phyloP scores from a whole-genome alignment of 495 filamentous ascomycete species.

The Aspergillus baeticus region DNA sequence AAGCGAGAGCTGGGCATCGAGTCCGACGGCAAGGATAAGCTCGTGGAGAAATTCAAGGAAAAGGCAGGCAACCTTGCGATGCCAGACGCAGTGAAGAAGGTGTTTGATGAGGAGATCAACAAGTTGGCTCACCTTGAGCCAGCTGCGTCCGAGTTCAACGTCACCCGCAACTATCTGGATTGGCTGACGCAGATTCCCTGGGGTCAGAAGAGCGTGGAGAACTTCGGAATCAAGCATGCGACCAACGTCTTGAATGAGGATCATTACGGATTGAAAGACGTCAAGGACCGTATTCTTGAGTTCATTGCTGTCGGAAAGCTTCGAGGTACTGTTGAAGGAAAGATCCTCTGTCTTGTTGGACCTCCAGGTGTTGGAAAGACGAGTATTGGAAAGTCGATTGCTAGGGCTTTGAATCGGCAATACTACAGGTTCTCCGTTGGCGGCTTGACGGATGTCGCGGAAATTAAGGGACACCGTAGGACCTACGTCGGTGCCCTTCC shows the following conservation, averaged over 20 bases:
- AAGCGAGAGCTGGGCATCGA: conserved; percentile 92
- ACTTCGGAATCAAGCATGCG: conserved; percentile 90
- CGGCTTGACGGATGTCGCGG: conserved; percentile 95
- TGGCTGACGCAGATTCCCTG: conserved; percentile 98
- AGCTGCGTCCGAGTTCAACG: conserved; percentile 96
- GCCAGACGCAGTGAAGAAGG: conserved; percentile 93
- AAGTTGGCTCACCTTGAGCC: conserved; percentile 94
- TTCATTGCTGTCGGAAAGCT: conserved; percentile 99
- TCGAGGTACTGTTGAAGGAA: conserved; percentile 95
- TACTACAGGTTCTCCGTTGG: conserved; percentile 99
- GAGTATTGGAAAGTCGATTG: conserved; percentile 97
- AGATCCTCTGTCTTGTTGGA: conserved; percentile 97
- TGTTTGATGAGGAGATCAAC: conserved; percentile 97
- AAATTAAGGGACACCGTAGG: conserved; percentile 96
- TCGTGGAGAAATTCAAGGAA: conserved; percentile 95
- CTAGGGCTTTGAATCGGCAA: conserved; percentile 86
- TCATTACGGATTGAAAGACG: conserved; percentile 95
- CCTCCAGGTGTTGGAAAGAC: conserved; percentile 98
- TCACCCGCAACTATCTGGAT: conserved; percentile 98
- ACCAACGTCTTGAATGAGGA: conserved; percentile 92
- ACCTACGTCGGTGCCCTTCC: conserved; percentile 97
- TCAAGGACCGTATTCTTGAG: conserved; percentile 97
- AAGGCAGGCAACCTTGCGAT: conserved; percentile 93
- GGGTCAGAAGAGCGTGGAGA: conserved; percentile 94
- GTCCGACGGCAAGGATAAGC: conserved; percentile 95